Percentiles rank a stretch among this genome's conserved stretches.
phyloP scores from a whole-genome alignment of 2,329 filamentous ascomycete genomes.

The Ophiostoma montium region DNA sequence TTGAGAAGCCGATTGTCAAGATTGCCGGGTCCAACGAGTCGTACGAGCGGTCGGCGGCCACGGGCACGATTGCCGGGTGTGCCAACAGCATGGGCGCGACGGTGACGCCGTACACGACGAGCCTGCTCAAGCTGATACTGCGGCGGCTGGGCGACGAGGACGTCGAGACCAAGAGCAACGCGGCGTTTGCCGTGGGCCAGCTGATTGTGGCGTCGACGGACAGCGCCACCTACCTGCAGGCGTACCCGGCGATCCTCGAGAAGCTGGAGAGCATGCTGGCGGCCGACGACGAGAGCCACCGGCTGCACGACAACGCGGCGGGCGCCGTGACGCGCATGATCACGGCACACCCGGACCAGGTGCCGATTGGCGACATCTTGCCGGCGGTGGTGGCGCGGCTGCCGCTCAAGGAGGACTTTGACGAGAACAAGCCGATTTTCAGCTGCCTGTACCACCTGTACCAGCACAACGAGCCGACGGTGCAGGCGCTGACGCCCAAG shows the following conservation, averaged over 20 bases:
- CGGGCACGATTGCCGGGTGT: conserved; percentile 86
- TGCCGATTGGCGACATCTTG: conserved; percentile 69
- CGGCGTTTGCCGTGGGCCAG: conserved; percentile 79
- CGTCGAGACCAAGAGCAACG: conserved; percentile 84
- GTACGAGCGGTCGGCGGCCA: conserved; percentile 76
- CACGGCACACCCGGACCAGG: conserved; percentile 67
- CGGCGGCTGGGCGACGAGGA: conserved; percentile 86
- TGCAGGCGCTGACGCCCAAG: conserved; percentile 55
- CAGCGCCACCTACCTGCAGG: conserved; percentile 56
- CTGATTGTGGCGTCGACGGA: conserved; percentile 71
- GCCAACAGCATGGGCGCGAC: conserved; percentile 68
- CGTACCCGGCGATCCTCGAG: conserved; percentile 62
- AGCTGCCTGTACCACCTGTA: conserved; percentile 82
- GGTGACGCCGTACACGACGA: conserved; percentile 68
- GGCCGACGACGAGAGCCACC: conserved; percentile 48
- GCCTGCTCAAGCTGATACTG: conserved; percentile 64
- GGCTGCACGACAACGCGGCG: conserved; percentile 82
- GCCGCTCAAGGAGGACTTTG: conserved; percentile 82
- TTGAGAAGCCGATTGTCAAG: conserved; percentile 82
- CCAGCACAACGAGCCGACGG: conserved; percentile 51
- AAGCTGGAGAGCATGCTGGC: conserved; percentile 79
- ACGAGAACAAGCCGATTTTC: conserved; percentile 92
- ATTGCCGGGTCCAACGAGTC: conserved; percentile 76
- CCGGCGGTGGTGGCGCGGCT: conserved; percentile 66
- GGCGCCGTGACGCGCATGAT: conserved; percentile 91